Evolutionary conservation across 2,329 filamentous ascomycete genomes (phyloP), one percentile per base, ranked within the genome.

Genomic region (Nemania sp.): DNA sequence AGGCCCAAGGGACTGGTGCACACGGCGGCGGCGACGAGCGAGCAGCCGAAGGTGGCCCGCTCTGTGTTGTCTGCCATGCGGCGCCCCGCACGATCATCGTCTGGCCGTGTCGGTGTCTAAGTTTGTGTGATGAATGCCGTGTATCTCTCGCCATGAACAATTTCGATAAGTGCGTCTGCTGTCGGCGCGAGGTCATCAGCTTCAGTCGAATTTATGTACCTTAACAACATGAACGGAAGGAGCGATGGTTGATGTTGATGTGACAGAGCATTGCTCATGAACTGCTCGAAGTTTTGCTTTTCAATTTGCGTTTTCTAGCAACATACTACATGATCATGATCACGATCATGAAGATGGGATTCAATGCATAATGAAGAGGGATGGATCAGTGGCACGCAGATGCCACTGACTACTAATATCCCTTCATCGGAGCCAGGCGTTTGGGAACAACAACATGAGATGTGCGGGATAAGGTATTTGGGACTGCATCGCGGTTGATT

Each of bases 81-180:
- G 81, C 83, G n/a, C 86, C 91, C 3, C 81, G 94, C 15, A 95
- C 90, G 6, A 89, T 97, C 56, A 89, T 99, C 49, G 88, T 96
- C 2, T 97, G 94, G 94, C 94, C 94, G 0, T 99, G 94, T 70
- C 89, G 94, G 2, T 99, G 94, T 69, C 79, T 99, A 53, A 93
- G 90, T 62, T 80, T 97, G 11, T 97, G 94, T 69, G 94, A 99
- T 70, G 94, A 97, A 62, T 97, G 94, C 69, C 81, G 94, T 26
- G 89, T 97, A 30, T 93, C 90, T 37, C 79, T 97, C 58, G 94
- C 94, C 3, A 92, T 96, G 85, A 95, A 97, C 70, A 97, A 97
- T 70, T 97, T 96, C 70, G 90, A 92, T 60, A 95, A 90, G 68
- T 99, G 94, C 69, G 92, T 97, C 33, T 97, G 93, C 66, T 97